Conservation (phyloP, 768 basidiomycete species). For the Lyophyllum atratum region DNA sequence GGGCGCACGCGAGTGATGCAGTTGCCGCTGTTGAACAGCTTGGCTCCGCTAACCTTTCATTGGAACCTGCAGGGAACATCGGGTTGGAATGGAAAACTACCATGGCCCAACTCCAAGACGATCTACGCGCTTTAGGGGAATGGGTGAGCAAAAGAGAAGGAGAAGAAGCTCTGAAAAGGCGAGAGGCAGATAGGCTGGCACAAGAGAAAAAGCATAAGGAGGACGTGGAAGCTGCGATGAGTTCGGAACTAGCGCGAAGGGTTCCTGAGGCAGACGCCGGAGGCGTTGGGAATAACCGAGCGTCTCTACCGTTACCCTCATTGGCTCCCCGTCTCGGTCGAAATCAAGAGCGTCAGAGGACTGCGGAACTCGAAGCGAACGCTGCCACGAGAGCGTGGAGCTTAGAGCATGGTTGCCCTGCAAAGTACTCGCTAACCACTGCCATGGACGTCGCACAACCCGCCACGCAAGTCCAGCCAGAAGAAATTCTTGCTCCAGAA, state of each 20-base stretch:
- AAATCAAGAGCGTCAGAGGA: not conserved
- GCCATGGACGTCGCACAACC: not conserved
- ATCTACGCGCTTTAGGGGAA: conserved; percentile 16
- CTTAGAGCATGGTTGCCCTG: conserved; percentile 21
- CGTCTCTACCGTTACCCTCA: not conserved
- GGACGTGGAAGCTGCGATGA: conserved; percentile 6
- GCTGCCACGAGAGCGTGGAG: conserved; percentile 21
- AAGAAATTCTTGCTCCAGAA: not conserved
- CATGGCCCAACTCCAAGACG: conserved; percentile 15
- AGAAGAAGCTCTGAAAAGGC: conserved; percentile 18
- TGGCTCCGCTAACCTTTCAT: not conserved
- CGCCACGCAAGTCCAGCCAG: not conserved
- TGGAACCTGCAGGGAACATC: not conserved
- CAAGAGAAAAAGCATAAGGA: conserved; percentile 5
- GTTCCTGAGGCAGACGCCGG: not conserved
- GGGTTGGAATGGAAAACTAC: conserved; percentile 16
- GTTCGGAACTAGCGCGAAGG: no score
- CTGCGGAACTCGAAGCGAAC: conserved; percentile 18
- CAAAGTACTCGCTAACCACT: not conserved
- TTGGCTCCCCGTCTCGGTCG: not conserved
- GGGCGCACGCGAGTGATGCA: conserved; percentile 22
- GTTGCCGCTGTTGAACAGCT: conserved; percentile 22
- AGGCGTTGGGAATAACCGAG: not conserved
- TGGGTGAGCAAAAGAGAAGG: conserved; percentile 18
- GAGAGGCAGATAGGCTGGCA: conserved; percentile 13